Evolutionary conservation across 192 early-diverging fungal species (phyloP).

Genomic region (Entomortierella lignicola): DNA sequence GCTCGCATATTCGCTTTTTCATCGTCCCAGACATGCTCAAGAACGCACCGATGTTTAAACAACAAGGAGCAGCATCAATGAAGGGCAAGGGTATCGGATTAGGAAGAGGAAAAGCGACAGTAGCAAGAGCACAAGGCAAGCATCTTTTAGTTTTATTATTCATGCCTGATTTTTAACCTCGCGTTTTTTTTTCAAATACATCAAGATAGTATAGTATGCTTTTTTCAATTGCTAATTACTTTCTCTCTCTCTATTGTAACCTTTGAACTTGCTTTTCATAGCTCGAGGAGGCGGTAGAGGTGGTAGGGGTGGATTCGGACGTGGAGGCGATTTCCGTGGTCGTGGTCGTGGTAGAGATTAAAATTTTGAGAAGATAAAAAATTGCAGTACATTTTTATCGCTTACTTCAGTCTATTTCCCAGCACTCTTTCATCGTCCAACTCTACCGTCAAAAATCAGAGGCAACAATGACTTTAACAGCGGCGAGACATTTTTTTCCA

Average conservation of each 20-base stretch:
- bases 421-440: not conserved
- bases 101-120: conserved; percentile 85
- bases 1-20: conserved; percentile 92
- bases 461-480: no score
- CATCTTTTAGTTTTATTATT: not conserved
- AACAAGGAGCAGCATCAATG: conserved; percentile 82
- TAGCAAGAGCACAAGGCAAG: conserved; percentile 80
- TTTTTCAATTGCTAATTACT: not conserved
- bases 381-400: no score
- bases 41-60: conserved; percentile 99
- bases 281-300: conserved; percentile 47
- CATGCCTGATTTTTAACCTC: no score
- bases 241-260: no score
- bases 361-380: no score
- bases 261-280: no score
- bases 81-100: conserved; percentile 88
- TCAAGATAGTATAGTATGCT: no score
- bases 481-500: not conserved
- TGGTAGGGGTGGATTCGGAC: conserved; percentile 44
- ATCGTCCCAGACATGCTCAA: conserved; percentile 99
- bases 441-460: no score
- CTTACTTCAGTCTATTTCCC: not conserved
- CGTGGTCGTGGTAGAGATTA: conserved; percentile 52
- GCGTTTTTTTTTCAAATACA: no score
- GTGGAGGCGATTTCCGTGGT: conserved; percentile 39